These are phyloP conservation scores for Penstemon newberryi DNA, from an alignment of 257 asterid genomes.

Conservation along the genomic window DNA sequence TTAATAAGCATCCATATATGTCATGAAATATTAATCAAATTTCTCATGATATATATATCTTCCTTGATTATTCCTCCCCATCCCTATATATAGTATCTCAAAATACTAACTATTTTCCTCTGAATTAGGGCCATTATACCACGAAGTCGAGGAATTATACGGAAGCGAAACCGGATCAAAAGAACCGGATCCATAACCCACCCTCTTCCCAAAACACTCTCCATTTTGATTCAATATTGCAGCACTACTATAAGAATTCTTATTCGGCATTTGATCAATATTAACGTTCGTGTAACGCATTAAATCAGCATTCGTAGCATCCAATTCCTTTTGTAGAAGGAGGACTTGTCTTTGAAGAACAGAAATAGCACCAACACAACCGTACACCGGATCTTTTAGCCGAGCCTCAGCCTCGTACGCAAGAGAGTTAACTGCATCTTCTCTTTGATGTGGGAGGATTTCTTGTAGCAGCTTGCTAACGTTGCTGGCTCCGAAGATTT, in stretches of 20 bases:
- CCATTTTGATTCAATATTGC: not conserved
- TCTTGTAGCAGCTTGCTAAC: slow-evolving; percentile 68
- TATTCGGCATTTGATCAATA: slow-evolving; percentile 13
- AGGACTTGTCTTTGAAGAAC: slow-evolving; percentile 63
- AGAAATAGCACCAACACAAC: slow-evolving; percentile 78
- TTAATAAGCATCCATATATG: too few species aligned
- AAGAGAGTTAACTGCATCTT: slow-evolving; percentile 73
- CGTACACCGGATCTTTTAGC: slow-evolving; percentile 68
- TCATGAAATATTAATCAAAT: too few species aligned
- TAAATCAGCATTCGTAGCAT: slow-evolving; percentile 66
- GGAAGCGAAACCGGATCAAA: slow-evolving; percentile 37
- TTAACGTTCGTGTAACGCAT: slow-evolving; percentile 40
- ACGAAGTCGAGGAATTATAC: slow-evolving; percentile 22
- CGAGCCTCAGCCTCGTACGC: slow-evolving; percentile 87
- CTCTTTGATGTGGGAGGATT: slow-evolving; percentile 64
- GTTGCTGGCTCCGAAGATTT: slow-evolving; percentile 77
- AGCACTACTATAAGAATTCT: slow-evolving; percentile 15
- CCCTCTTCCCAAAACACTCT: slow-evolving; percentile 23
- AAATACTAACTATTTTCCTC: slow-evolving; percentile 3
- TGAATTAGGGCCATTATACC: slow-evolving; percentile 26
- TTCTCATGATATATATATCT: too few species aligned
- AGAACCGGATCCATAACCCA: slow-evolving; percentile 29
- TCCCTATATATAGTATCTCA: not conserved
- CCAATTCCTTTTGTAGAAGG: slow-evolving; percentile 61
- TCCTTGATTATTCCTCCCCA: not conserved